Base-by-base conservation (phyloP, 192 early-diverging fungal species). In the Podila clonocystis region DNA sequence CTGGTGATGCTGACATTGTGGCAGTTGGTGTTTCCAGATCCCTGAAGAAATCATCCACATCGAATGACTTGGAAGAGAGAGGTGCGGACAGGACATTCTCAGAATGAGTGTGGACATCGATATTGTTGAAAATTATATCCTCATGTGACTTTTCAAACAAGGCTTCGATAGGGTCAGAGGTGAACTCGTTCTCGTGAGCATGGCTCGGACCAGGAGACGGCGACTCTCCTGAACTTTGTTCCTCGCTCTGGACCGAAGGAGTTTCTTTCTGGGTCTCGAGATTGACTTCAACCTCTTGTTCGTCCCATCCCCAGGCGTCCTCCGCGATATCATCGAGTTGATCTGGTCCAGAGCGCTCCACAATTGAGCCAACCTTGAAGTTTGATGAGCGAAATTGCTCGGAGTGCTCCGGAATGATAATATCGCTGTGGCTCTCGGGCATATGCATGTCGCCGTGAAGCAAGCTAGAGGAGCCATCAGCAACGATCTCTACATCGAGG, bases 231-330 rank as follows among this genome's bases (percentile, higher is more conserved):
- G n/a, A 22, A 55, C 6, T 55, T 8, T 55, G 52, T 24, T 55
- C 41, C 13, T 45, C 41, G 41, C 41, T 45, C 41, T 11, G 33
- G 11, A 29, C 19, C 0, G 59, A 28, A 20, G 58, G 57, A 33
- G 29, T 24, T 4, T 72, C 75, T 26, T 68, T 63, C 31, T 67
- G 26, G 28, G 29, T 31, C 13, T 67, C 62, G 31, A 60, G 60
- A 50, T 65, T 24, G 28, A 68, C 62, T 6, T 34, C 77, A 4
- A 65, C 58, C 19, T 72, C 65, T 12, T 73, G 66, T 9, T 68
- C 71, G 49, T 80, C 77, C 77, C 77, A 80, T 20, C 77, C 77
- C 77, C 77, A 80, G 6, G 77, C 66, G 50, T 80, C 70, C 12
- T 80, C 70, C 9, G 36, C 41, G 24, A 59, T 29, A 0, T 60